Evolutionary conservation across 1,284 basidiomycete species (phyloP).

Genomic region (Sanguinoderma infundibulare): DNA sequence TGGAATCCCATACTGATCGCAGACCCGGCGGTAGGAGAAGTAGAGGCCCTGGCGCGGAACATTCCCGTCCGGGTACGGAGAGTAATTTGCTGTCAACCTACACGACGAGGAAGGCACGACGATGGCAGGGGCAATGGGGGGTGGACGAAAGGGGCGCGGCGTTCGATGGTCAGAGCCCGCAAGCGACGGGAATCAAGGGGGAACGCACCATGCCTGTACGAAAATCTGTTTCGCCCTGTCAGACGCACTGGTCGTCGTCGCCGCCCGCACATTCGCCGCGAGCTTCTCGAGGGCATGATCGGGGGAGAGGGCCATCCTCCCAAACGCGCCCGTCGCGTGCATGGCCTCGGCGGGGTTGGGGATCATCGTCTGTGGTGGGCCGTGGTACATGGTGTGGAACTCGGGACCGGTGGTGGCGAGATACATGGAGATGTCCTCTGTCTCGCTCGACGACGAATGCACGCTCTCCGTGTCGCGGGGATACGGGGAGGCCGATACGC

Average conservation of each 20-base stretch:
- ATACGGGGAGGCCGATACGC: slow-evolving; percentile 79
- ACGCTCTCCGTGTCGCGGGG: slow-evolving; percentile 83
- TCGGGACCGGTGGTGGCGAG: slow-evolving; percentile 53
- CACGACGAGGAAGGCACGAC: slow-evolving; percentile 3
- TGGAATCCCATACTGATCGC: slow-evolving; percentile 87
- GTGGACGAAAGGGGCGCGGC: slow-evolving; percentile 7
- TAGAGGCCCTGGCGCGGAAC: slow-evolving; percentile 88
- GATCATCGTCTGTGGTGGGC: slow-evolving; percentile 38
- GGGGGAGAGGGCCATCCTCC: slow-evolving; percentile 71
- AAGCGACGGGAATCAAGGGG: slow-evolving; percentile 9
- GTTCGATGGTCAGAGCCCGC: background rate
- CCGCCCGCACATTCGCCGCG: slow-evolving; percentile 83
- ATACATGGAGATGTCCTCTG: slow-evolving; percentile 82
- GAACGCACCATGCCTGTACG: slow-evolving; percentile 81
- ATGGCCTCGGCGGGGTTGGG: slow-evolving; percentile 58
- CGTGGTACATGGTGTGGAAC: slow-evolving; percentile 64
- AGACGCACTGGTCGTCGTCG: slow-evolving; percentile 86
- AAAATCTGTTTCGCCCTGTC: slow-evolving; percentile 90
- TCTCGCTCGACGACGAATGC: slow-evolving; percentile 84
- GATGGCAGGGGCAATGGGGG: slow-evolving; percentile 2
- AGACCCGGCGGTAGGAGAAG: slow-evolving; percentile 89
- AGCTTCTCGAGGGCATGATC: slow-evolving; percentile 84
- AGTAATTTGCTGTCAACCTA: slow-evolving; percentile 87
- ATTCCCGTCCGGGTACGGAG: slow-evolving; percentile 89
- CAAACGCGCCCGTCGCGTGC: slow-evolving; percentile 70